These are phyloP conservation scores for Ilyonectria mors-panacis DNA, from an alignment of 2,329 filamentous ascomycete genomes.

Conservation along the genomic window DNA sequence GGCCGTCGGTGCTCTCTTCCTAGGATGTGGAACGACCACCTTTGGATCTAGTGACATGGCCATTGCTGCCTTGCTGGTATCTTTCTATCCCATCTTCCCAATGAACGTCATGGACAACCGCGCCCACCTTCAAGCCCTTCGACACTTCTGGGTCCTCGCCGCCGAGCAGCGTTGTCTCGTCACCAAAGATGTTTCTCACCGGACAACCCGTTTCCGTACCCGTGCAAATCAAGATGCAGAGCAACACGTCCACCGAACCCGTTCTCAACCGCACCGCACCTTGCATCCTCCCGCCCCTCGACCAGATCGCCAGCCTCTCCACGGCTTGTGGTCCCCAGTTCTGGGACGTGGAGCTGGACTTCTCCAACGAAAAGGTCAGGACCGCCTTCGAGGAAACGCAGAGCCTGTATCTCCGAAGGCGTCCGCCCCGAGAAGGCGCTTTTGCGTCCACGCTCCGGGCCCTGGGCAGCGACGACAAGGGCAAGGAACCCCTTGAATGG, in stretches of 20 bases:
- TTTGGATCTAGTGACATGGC: slow-evolving; percentile 91
- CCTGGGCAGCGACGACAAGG: slow-evolving; percentile 65
- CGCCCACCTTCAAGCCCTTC: slow-evolving; percentile 94
- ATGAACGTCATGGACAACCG: slow-evolving; percentile 92
- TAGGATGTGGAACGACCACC: slow-evolving; percentile 93
- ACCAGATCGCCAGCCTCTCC: slow-evolving; percentile 71
- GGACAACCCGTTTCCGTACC: slow-evolving; percentile 83
- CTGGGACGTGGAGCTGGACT: slow-evolving; percentile 87
- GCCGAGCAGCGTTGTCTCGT: slow-evolving; percentile 91
- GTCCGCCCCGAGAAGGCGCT: slow-evolving; percentile 76
- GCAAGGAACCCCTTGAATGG: slow-evolving; percentile 75
- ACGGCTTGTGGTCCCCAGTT: slow-evolving; percentile 76
- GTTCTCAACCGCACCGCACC: slow-evolving; percentile 65
- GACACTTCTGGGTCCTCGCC: slow-evolving; percentile 97
- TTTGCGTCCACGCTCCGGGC: slow-evolving; percentile 84
- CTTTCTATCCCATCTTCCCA: slow-evolving; percentile 96
- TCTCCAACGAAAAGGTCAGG: slow-evolving; percentile 75
- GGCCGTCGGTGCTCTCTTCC: slow-evolving; percentile 90
- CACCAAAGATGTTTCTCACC: slow-evolving; percentile 88
- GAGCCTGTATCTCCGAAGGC: slow-evolving; percentile 80
- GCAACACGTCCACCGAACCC: slow-evolving; percentile 55
- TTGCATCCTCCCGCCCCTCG: slow-evolving; percentile 75
- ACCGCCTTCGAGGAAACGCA: slow-evolving; percentile 77
- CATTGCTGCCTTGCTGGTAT: slow-evolving; percentile 86
- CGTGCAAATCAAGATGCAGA: slow-evolving; percentile 74